Percentiles rank a stretch among this genome's conserved stretches.
Conservation (phyloP, 805 yeast genomes). For the Starmerella tilneyi region DNA sequence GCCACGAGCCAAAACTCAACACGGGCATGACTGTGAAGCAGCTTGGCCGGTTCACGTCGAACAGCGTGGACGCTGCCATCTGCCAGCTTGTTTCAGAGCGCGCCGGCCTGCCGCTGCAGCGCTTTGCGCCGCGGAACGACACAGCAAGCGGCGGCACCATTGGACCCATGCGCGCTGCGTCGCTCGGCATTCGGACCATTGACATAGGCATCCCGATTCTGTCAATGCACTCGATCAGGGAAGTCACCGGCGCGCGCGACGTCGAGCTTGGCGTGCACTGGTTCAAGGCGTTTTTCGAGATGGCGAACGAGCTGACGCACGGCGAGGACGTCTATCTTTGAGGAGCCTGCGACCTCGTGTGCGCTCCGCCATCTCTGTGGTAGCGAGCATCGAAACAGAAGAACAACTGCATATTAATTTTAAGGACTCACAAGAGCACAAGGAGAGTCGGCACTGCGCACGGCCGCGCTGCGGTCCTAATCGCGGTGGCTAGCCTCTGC, state of each 20-base stretch:
- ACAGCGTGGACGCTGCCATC: conserved; percentile 80
- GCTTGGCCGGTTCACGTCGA: conserved; percentile 89
- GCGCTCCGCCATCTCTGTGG: neutral
- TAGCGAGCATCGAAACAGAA: neutral
- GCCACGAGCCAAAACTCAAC: conserved; percentile 73
- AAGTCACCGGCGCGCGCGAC: conserved; percentile 77
- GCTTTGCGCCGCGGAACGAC: conserved; percentile 84
- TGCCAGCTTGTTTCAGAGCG: conserved; percentile 59
- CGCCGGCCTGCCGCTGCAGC: conserved; percentile 68
- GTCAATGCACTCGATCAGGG: conserved; percentile 90
- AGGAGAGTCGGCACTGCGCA: too few species aligned
- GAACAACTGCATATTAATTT: too few species aligned
- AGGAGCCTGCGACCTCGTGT: neutral
- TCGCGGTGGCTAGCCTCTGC: too few species aligned
- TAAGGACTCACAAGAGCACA: too few species aligned
- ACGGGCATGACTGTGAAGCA: conserved; percentile 92
- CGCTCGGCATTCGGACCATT: conserved; percentile 74
- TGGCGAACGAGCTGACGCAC: conserved; percentile 14
- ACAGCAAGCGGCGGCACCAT: conserved; percentile 94
- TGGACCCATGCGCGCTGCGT: conserved; percentile 86
- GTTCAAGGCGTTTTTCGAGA: conserved; percentile 46
- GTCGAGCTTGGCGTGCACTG: conserved; percentile 51
- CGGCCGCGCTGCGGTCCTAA: too few species aligned
- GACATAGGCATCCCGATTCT: conserved; percentile 88
- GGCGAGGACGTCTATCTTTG: conserved; percentile 8